Percentiles rank a stretch among this genome's conserved stretches.
Evolutionary conservation across 257 asterid genomes (phyloP).

Genomic region (Fraxinus pennsylvanica): DNA sequence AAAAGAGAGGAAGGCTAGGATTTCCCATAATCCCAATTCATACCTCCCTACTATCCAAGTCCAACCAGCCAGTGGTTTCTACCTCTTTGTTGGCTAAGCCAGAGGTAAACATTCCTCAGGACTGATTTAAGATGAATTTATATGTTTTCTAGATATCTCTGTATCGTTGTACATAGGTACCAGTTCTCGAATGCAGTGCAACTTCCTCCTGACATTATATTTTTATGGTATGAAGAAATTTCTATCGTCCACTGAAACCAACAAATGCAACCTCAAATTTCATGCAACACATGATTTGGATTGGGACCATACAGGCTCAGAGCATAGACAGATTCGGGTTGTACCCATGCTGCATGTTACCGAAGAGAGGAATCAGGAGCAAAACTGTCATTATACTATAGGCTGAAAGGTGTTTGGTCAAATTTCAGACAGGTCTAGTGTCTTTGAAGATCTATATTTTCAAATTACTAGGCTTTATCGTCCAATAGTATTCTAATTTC

Average conservation of each 20-base stretch:
- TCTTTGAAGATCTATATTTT: neutral
- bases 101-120: neutral
- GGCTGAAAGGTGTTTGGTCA: neutral
- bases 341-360: neutral
- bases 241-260: neutral
- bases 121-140: neutral
- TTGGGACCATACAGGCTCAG: neutral
- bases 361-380: neutral
- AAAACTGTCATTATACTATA: neutral
- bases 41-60: neutral
- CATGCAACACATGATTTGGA: neutral
- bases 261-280: neutral
- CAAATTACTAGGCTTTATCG: too few species aligned
- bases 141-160: neutral
- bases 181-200: neutral
- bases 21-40: neutral
- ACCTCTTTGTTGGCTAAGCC: neutral
- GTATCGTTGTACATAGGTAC: neutral
- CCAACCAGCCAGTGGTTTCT: neutral
- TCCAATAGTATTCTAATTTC: neutral
- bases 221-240: neutral
- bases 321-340: neutral
- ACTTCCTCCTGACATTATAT: neutral
- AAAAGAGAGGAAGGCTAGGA: neutral
- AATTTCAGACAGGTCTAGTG: neutral